Evolutionary conservation across 2,329 filamentous ascomycete species (phyloP), one percentile per base, ranked within the genome.

Genomic region (Xylaria sp.): DNA sequence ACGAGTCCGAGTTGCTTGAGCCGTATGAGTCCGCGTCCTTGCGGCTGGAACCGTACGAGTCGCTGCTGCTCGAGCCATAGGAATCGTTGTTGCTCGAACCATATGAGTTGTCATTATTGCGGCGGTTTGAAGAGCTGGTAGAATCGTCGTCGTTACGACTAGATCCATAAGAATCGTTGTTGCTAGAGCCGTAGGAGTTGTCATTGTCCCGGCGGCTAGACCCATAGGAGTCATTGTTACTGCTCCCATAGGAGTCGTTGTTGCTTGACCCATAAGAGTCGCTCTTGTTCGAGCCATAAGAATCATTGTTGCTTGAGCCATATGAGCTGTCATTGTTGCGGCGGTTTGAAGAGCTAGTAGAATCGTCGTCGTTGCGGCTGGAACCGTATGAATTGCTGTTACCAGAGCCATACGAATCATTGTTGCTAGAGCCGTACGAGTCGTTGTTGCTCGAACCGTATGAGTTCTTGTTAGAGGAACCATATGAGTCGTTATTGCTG

Each of bases 1-100:
- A 67, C 15, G 65, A 67, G 40, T 68, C 46, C 33, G 33, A 11
- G 38, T 65, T 51, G 46, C 54, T 28, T 60, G 51, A 57, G 20
- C 61, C 61, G 28, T 57, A 63, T 3, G 61, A 57, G 31, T 44
- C 53, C 3, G 36, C 11, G 31, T 56, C 31, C 10, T 17, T 13
- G 36, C 65, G 51, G 54, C 56, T 40, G 11, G 66, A 68, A 9
- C 70, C 74, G 59, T 72, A 74, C 7, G 72, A 74, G 54, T 65
- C 56, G 9, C 67, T 56, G 28, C 68, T 61, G 40, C 38, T 56
- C 17, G 59, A 66, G 7, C 66, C 48, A 44, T 58, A 60, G 31
- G 62, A 59, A 13, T 64, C 59, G 5, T 65, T 28, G 48, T 68
- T 54, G 59, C 56, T 63, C 17, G 56, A 61, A 3, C 63, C 63